phyloP scores from a whole-genome alignment of 2,329 filamentous ascomycete species.

The Aspergillus aculeatus region DNA sequence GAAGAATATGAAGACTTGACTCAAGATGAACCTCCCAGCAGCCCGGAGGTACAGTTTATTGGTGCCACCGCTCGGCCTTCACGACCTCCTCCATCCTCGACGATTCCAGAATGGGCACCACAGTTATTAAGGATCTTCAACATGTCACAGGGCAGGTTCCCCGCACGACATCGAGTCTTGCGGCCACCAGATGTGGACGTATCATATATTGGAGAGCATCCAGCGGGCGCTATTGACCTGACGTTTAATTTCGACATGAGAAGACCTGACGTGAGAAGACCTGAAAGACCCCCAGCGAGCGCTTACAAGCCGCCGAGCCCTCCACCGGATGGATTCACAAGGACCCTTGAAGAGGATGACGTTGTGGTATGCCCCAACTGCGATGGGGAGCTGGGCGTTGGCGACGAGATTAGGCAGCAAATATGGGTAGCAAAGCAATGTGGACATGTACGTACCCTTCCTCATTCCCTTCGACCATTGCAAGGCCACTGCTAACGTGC shows the following conservation, averaged over 20 bases:
- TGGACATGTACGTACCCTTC: slow-evolving; percentile 70
- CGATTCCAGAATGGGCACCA: not conserved
- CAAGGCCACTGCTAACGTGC: slow-evolving; percentile 11
- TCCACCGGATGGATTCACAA: slow-evolving; percentile 74
- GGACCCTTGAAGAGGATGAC: slow-evolving; percentile 69
- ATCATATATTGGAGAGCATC: slow-evolving; percentile 25
- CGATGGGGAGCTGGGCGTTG: slow-evolving; percentile 75
- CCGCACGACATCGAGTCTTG: not conserved
- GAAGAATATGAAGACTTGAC: slow-evolving; percentile 27
- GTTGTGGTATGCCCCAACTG: slow-evolving; percentile 83
- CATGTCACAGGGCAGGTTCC: not conserved
- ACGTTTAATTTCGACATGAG: slow-evolving; percentile 28
- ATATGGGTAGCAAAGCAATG: slow-evolving; percentile 91
- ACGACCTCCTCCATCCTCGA: slow-evolving; percentile 6
- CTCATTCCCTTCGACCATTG: not conserved
- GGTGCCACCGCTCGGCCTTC: slow-evolving; percentile 27
- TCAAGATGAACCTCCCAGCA: slow-evolving; percentile 28
- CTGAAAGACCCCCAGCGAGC: slow-evolving; percentile 23
- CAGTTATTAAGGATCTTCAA: not conserved
- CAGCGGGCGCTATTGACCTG: slow-evolving; percentile 22
- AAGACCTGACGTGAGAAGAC: slow-evolving; percentile 19
- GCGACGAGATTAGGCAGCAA: slow-evolving; percentile 70
- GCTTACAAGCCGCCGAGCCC: slow-evolving; percentile 63
- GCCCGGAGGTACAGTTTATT: slow-evolving; percentile 55
- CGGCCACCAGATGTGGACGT: slow-evolving; percentile 16